phyloP scores from a whole-genome alignment of 1,284 basidiomycete genomes.

The Lignosus rhinocerotis region DNA sequence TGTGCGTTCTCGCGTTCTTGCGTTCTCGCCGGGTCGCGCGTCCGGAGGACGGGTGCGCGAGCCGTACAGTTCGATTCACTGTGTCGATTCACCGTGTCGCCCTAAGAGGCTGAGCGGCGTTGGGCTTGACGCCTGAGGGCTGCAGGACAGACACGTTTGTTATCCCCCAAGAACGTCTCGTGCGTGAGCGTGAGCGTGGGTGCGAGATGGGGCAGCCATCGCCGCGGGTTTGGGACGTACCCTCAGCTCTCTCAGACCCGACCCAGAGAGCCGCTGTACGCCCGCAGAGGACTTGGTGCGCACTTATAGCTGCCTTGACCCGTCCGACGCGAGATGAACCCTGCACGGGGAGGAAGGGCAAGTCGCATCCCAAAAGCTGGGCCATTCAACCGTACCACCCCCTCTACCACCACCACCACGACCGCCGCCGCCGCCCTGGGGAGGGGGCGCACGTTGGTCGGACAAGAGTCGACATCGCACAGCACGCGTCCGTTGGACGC shows the following conservation, averaged over 20 bases:
- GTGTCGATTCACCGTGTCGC: neutral
- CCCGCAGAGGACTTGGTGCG: neutral
- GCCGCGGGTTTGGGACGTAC: neutral
- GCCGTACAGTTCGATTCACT: neutral
- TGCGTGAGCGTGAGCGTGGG: neutral
- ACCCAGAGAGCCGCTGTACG: neutral
- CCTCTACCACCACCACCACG: neutral
- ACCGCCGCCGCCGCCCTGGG: neutral
- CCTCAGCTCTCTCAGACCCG: neutral
- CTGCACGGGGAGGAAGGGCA: neutral
- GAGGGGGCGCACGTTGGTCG: neutral
- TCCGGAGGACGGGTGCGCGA: conserved; percentile 11
- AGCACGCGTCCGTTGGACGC: neutral
- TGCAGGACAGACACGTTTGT: too few relatives aligned
- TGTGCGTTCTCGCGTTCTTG: neutral
- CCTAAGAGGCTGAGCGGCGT: neutral
- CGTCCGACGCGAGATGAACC: neutral
- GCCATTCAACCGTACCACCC: neutral
- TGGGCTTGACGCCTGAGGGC: neutral
- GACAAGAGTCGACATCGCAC: neutral
- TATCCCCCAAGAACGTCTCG: too few relatives aligned
- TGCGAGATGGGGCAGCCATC: neutral
- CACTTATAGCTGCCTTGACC: neutral
- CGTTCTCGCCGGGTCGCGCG: conserved; percentile 1
- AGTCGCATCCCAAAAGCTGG: neutral